Evolutionary conservation across 1,139 yeast genomes (phyloP), one percentile per base, ranked within the genome.

Genomic region (Williopsis jadinii): DNA sequence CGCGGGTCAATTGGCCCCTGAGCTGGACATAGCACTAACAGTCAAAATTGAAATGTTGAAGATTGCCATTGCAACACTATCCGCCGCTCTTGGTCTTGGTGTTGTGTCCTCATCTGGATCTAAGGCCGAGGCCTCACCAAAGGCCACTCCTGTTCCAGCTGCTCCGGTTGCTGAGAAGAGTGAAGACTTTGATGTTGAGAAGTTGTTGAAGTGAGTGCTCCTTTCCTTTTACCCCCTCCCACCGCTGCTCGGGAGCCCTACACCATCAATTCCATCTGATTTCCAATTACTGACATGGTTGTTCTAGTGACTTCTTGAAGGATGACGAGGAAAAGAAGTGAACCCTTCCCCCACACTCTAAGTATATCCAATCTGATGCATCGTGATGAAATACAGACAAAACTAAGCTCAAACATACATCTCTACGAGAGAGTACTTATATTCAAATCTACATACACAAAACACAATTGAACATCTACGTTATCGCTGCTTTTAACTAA

Each of bases 41-140:
- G 33, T 19, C 11, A 13, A 9, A 31, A 6, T n/a, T 19, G 24
- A 19, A 19, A 19, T 19, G 24, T 3, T 9, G 3, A 35, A 62
- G 67, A 57, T 66, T 41, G 66, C 71, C 8, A 54, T 67, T 44
- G 66, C 61, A 34, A 66, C 71, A 27, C 47, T 67, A 31, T 44
- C 54, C 31, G 38, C 63, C 19, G 68, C 64, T n/a, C 55, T 63
- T 41, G 69, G 66, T 35, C 67, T 64, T 48, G 59, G 59, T 32
- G 46, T 44, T 32, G 28, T 52, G 15, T 39, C 53, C 26, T 19
- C 44, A n/a, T 44, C 47, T 30, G 51, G 49, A 10, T 42, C 46
- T 12, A 43, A 53, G 31, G 73, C 51, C n/a, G 34, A 44, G 34
- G 60, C 69, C 45, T 65, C 67, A 28, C 45, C 46, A 42, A 61